Evolutionary conservation across 371 early-diverging fungal species (phyloP), one percentile per base, ranked within the genome.

Genomic region (Saksenaea vasiformis): DNA sequence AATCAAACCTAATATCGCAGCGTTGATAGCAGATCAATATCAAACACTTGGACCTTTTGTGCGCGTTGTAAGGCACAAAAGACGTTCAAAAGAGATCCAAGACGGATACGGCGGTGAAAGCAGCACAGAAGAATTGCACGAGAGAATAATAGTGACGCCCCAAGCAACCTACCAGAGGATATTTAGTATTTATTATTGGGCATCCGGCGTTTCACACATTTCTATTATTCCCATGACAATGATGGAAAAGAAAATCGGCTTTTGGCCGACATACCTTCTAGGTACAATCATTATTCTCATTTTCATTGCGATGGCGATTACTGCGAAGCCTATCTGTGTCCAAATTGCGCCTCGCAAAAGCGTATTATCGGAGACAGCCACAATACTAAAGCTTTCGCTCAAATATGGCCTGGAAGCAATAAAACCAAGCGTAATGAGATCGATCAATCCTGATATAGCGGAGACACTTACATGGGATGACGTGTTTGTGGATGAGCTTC

Each of bases 401-500:
- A 68, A 71, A 38, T 56, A 73, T 61, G 77, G 77, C 51, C 66
- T 80, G 17, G 80, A 77, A 61, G 76, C 65, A 3, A 62, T 69
- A 47, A 77, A 77, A 38, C 78, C 74, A n/a, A 68, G 67, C 5
- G 54, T 57, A 1, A 64, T 77, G 56, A 28, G 41, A 11, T 26
- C 51, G 8, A 39, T 60, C 8, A 51, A 72, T 39, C 74, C 78
- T 41, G 68, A 67, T 0, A 15, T 68, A 41, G 64, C 66, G 15
- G 31, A 54, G 26, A 69, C 62, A 28, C 65, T 71, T n/a, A 74
- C 73, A 26, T 91, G 91, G 91, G 82, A 87, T 43, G 85, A 88
- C 71, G 77, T 77, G 58, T 91, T 90, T 67, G 87, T 91, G 8
- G 78, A 85, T 17, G 90, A 89, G 70, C 70, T 91, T 65, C 77